A percentile compares a stretch with the other conserved stretches of the same genome.
These are phyloP conservation scores for Dioscorea zingiberensis DNA, from an alignment of 106 monocot species.

Conservation along the genomic window DNA sequence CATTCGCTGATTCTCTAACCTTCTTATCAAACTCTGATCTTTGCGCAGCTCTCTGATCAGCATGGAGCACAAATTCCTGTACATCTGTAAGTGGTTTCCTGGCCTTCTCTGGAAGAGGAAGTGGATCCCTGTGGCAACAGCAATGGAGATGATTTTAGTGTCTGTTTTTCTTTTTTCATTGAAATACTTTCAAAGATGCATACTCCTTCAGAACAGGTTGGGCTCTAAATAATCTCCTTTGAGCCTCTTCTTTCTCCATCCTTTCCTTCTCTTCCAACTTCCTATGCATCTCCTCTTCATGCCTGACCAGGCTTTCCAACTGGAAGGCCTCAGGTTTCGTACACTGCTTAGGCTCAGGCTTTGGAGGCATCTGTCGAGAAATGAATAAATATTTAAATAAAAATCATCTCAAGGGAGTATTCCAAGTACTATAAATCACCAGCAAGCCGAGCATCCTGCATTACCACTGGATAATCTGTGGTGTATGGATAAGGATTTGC, in stretches of 20 bases:
- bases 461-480: slow-evolving; percentile 94
- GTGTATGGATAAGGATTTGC: slow-evolving; percentile 88
- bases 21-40: slow-evolving; percentile 90
- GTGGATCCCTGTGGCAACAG: slow-evolving; percentile 49
- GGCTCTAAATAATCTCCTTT: slow-evolving; percentile 64
- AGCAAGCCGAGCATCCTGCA: too few relatives aligned
- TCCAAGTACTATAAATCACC: too few relatives aligned
- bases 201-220: slow-evolving; percentile 64
- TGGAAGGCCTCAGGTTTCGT: slow-evolving; percentile 79
- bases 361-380: slow-evolving; percentile 69
- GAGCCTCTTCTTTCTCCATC: slow-evolving; percentile 66
- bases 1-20: slow-evolving; percentile 19
- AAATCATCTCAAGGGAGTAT: too few relatives aligned
- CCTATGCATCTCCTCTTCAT: slow-evolving; percentile 70
- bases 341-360: slow-evolving; percentile 69
- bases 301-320: slow-evolving; percentile 70
- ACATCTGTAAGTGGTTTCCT: slow-evolving; percentile 88
- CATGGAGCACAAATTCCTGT: slow-evolving; percentile 68
- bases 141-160: background rate
- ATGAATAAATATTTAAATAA: background rate
- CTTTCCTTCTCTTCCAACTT: slow-evolving; percentile 51
- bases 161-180: background rate
- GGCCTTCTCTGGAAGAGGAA: slow-evolving; percentile 71
- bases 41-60: slow-evolving; percentile 67
- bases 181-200: background rate